These are phyloP conservation scores for Brassica rapa DNA, from an alignment of 345 rosid species.

Conservation along the genomic window DNA sequence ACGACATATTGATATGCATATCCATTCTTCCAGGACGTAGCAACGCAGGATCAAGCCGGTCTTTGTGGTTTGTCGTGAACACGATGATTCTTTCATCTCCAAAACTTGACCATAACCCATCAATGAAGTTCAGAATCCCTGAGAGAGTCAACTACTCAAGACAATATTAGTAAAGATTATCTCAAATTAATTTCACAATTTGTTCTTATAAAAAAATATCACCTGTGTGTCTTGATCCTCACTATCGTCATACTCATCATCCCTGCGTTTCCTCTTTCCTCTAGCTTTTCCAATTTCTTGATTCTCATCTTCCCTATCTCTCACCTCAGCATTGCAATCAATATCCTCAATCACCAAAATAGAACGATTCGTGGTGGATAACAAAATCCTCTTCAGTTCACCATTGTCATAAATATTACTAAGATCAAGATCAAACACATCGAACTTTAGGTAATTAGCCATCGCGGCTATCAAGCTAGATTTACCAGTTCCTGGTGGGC, in stretches of 20 bases:
- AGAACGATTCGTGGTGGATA: slow-evolving; percentile 50
- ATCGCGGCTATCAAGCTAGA: slow-evolving; percentile 63
- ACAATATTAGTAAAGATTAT: too few relatives aligned
- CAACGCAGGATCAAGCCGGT: slow-evolving; percentile 40
- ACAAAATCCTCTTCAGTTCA: slow-evolving; percentile 44
- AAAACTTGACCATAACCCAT: slow-evolving; percentile 44
- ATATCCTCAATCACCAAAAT: slow-evolving; percentile 62
- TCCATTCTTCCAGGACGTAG: slow-evolving; percentile 50
- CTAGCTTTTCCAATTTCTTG: neutral
- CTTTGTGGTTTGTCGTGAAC: slow-evolving; percentile 43
- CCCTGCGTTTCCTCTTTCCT: neutral
- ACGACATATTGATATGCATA: slow-evolving; percentile 48
- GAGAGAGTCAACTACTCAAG: slow-evolving; percentile 31
- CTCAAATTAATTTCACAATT: neutral
- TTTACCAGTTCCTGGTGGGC: slow-evolving; percentile 51
- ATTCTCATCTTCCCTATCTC: slow-evolving; percentile 25
- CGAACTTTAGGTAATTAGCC: slow-evolving; percentile 58
- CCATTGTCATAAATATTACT: slow-evolving; percentile 41
- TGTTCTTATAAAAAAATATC: neutral
- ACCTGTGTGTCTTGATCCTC: neutral
- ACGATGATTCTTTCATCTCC: slow-evolving; percentile 44
- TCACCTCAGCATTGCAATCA: slow-evolving; percentile 47
- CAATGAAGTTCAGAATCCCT: slow-evolving; percentile 41
- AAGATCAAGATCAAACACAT: slow-evolving; percentile 59
- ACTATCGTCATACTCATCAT: neutral